Base-by-base conservation (phyloP, 2,329 filamentous ascomycete genomes). In the Apiospora kogelbergensis region DNA sequence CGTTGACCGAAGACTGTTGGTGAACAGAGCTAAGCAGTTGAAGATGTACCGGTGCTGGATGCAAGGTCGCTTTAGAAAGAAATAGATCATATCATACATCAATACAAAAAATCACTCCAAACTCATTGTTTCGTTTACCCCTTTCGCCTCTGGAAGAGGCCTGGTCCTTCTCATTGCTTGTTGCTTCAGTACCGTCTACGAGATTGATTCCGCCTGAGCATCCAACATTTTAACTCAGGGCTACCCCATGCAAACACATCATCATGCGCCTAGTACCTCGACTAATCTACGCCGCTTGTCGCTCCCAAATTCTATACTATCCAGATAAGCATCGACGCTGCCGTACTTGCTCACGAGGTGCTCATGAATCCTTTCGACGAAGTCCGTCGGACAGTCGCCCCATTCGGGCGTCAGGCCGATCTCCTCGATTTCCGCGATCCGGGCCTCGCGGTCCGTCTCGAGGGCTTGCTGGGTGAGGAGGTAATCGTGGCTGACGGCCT, bases 41-140 rank as follows among this genome's bases (percentile, higher is more conserved):
- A 99, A 98, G 83, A 99, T 99, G 96, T 98, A 98, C 81, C 90
- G 96, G 71, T 98, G 95, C 84, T 99, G 96, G 94, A 89, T 97
- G 79, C 93, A 97, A 80, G 93, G 92, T 40, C 89, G 90, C 4
- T 97, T 96, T 79, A 89, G 86, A 76, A 95, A 95, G 82, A 85
- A 84, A 82, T 86, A 84, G 78, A 81, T 69, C 69, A 70, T 7
- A 65, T 42, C 11, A 6, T 15, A 13, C 53, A n/a, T n/a, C 63
- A 65, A 65, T n/a, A 30, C 24, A 4, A 44, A 40, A 44, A 44
- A 13, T 3, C 1, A 22, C 6, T 17, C 44, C 2, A 22, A 20
- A 64, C 26, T 44, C 24, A 11, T 10, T 42, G 40, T 17, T 6
- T 41, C 4, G 20, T 10, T 30, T 57, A 20, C 24, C 24, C 30